These are phyloP conservation scores for Discostella stelligera DNA, from an alignment of 352 stramenopile genomes.

Conservation along the genomic window DNA sequence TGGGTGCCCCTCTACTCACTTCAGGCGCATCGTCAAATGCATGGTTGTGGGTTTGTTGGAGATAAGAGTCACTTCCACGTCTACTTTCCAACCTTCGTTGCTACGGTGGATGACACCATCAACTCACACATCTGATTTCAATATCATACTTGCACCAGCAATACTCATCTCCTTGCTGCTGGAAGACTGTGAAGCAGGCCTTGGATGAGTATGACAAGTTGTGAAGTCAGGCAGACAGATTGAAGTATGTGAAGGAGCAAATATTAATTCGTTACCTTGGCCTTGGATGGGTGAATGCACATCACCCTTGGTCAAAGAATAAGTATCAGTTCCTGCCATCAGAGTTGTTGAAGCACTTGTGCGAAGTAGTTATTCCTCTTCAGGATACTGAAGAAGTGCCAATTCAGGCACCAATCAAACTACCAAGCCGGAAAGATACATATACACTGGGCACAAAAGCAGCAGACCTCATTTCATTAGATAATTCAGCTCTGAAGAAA, in stretches of 20 bases:
- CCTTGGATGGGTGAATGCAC: slow-evolving; percentile 12
- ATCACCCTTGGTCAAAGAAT: slow-evolving; percentile 8
- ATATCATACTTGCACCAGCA: slow-evolving; percentile 33
- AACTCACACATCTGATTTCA: slow-evolving; percentile 18
- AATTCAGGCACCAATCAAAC: slow-evolving; percentile 12
- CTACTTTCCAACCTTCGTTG: neutral
- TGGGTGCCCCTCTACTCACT: too few species aligned
- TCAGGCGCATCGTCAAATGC: too few species aligned
- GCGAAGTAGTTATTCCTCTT: slow-evolving; percentile 27
- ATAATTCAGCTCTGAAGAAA: neutral
- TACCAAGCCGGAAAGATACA: slow-evolving; percentile 4
- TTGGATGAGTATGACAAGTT: slow-evolving; percentile 12
- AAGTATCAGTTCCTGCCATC: slow-evolving; percentile 1
- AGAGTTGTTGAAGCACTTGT: slow-evolving; percentile 30
- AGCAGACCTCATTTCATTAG: neutral
- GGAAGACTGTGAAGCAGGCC: slow-evolving; percentile 26
- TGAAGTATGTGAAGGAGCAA: slow-evolving; percentile 38
- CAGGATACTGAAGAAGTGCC: slow-evolving; percentile 12
- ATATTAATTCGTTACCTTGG: slow-evolving; percentile 31
- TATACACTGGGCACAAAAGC: slow-evolving; percentile 15
- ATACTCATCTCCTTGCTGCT: slow-evolving; percentile 29
- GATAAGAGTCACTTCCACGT: slow-evolving; percentile 15
- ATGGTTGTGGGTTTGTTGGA: slow-evolving; percentile 4
- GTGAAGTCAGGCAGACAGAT: slow-evolving; percentile 8
- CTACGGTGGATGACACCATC: slow-evolving; percentile 2